Evolutionary conservation across 108 stramenopile species (phyloP).

Genomic region (Mayamaea pseudoterrestris): DNA sequence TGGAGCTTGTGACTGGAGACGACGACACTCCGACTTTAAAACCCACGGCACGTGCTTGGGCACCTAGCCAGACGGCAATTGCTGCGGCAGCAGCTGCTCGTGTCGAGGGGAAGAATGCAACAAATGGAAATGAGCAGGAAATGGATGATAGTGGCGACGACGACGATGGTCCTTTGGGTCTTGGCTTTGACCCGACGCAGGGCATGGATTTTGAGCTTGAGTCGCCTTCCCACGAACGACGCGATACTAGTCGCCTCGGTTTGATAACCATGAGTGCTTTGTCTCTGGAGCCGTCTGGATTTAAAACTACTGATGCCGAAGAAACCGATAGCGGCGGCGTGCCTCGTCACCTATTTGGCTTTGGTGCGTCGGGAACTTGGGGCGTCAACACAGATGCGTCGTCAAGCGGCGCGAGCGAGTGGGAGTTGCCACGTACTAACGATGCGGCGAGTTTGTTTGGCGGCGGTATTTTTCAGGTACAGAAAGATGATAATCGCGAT

Average conservation of each 20-base stretch:
- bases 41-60: constrained; percentile 67
- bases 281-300: neutral
- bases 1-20: constrained; percentile 40
- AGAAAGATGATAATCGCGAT: neutral
- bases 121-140: constrained; percentile 4
- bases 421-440: neutral
- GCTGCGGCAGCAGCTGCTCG: constrained; percentile 10
- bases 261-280: constrained; percentile 23
- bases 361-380: constrained; percentile 51
- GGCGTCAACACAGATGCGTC: constrained; percentile 11
- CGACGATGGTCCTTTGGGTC: constrained; percentile 34
- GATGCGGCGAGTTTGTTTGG: constrained; percentile 1
- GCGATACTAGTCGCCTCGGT: constrained; percentile 30
- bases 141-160: constrained; percentile 7
- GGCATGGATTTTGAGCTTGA: constrained; percentile 63
- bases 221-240: constrained; percentile 16
- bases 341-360: constrained; percentile 43
- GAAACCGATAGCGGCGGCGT: constrained; percentile 9
- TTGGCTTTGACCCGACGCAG: constrained; percentile 66
- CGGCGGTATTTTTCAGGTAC: neutral
- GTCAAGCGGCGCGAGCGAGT: constrained; percentile 7
- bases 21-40: constrained; percentile 52
- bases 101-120: neutral
- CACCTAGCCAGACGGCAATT: constrained; percentile 48
- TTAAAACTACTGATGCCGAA: neutral